A percentile compares a stretch with the other conserved stretches of the same genome.
Evolutionary conservation across 1,284 basidiomycete species (phyloP).

Genomic region (Ganoderma lucidum): DNA sequence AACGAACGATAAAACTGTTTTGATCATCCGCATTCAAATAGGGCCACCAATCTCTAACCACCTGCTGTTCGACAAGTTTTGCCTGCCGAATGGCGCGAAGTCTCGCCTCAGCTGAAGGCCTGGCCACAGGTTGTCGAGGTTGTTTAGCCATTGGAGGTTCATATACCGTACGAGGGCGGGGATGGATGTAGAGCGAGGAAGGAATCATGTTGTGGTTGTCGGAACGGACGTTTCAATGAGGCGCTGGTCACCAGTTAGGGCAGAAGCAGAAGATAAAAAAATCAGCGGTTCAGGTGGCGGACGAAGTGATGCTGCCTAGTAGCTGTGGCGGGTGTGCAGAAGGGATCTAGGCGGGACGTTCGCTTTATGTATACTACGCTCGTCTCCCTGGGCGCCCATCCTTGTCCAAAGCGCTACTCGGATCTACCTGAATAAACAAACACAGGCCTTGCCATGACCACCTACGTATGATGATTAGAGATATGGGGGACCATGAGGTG

Average conservation of each 20-base stretch:
- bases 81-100: not conserved
- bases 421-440: not conserved
- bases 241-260: not conserved
- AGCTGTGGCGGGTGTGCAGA: not conserved
- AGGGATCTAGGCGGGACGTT: not conserved
- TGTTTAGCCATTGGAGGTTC: not conserved
- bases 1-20: not conserved
- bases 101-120: not conserved
- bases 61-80: not conserved
- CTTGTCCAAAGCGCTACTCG: not conserved
- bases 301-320: not conserved
- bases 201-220: conserved; percentile 10
- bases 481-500: not conserved
- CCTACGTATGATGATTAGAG: not conserved
- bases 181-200: conserved; percentile 15
- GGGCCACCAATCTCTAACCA: not conserved
- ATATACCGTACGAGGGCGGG: conserved; percentile 9
- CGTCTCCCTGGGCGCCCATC: not conserved
- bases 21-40: too few relatives aligned
- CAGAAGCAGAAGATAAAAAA: not conserved
- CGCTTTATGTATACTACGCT: not conserved
- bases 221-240: not conserved
- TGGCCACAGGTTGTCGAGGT: not conserved
- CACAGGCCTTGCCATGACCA: not conserved
- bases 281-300: not conserved